A percentile compares a stretch with the other conserved stretches of the same genome.
Conservation (phyloP, 495 filamentous ascomycete genomes). For the Penicillium cosmopolitanum region DNA sequence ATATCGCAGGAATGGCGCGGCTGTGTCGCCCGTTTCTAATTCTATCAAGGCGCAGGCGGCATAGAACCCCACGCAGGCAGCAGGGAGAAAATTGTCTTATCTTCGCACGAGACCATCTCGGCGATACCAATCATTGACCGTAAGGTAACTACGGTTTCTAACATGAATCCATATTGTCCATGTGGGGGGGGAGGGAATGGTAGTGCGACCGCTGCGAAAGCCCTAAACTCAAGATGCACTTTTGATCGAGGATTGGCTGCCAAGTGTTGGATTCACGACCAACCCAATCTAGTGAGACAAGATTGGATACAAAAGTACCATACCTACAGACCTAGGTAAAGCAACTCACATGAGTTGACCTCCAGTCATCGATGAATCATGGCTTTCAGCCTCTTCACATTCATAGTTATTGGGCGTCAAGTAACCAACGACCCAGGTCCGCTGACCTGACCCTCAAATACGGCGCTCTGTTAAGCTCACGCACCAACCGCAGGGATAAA, state of each 20-base stretch:
- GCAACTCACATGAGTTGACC: background rate
- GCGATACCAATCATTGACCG: background rate
- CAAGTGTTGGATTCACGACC: background rate
- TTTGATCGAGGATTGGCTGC: conserved; percentile 10
- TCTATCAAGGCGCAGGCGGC: conserved; percentile 6
- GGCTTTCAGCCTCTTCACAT: conserved; percentile 2
- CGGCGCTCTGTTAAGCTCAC: conserved; percentile 23
- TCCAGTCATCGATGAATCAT: conserved; percentile 4
- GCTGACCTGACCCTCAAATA: conserved; percentile 7
- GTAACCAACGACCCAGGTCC: conserved; percentile 2
- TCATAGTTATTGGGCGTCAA: background rate
- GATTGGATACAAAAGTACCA: background rate
- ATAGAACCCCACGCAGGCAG: background rate
- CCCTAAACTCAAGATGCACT: conserved; percentile 5
- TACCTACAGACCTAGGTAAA: background rate
- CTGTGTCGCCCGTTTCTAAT: conserved; percentile 5
- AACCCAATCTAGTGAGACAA: background rate
- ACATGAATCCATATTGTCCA: conserved; percentile 2
- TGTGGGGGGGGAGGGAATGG: background rate
- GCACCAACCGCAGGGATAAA: conserved; percentile 34
- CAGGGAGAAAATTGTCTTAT: background rate
- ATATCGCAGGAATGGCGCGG: conserved; percentile 5
- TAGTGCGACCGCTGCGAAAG: conserved; percentile 13
- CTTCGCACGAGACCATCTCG: background rate
- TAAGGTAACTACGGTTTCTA: background rate